Percentiles rank a stretch among this genome's conserved stretches.
These are phyloP conservation scores for Lithospermum erythrorhizon DNA, from an alignment of 257 asterid genomes.

Conservation along the genomic window DNA sequence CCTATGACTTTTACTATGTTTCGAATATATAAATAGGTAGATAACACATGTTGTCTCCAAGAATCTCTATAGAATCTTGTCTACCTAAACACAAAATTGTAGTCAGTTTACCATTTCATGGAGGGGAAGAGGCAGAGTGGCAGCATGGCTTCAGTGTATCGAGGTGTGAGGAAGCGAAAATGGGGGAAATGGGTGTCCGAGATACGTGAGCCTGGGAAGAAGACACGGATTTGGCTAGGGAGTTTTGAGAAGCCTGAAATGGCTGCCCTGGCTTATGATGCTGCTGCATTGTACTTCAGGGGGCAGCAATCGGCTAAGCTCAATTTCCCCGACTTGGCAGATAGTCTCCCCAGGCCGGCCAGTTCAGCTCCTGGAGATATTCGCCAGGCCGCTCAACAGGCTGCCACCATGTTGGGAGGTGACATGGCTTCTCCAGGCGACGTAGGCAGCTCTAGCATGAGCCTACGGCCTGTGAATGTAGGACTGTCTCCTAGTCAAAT, in stretches of 20 bases:
- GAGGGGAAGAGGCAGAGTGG: constrained; percentile 5
- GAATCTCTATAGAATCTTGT: not conserved
- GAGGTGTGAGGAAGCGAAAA: constrained; percentile 39
- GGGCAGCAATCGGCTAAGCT: constrained; percentile 20
- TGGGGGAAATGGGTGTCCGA: constrained; percentile 50
- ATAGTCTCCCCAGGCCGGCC: constrained; percentile 17
- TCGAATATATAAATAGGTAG: not conserved
- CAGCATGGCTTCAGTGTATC: constrained; percentile 12
- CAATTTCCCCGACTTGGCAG: constrained; percentile 25
- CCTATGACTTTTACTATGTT: not conserved
- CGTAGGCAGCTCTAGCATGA: constrained; percentile 1
- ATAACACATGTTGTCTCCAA: not conserved
- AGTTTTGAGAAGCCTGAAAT: constrained; percentile 35
- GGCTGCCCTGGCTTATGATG: constrained; percentile 36
- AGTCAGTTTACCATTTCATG: no score
- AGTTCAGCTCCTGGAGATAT: constrained; percentile 20
- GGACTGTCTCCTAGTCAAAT: constrained; percentile 28
- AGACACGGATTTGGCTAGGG: constrained; percentile 36
- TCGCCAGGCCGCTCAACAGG: constrained; percentile 29
- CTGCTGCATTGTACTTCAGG: constrained; percentile 29
- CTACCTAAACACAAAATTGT: no score
- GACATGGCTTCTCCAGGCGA: not conserved
- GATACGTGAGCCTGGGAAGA: constrained; percentile 31
- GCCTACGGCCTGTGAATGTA: constrained; percentile 7
- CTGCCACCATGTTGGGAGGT: constrained; percentile 8